phyloP scores from a whole-genome alignment of 2,329 filamentous ascomycete genomes.

The Leptodontidium sp. region DNA sequence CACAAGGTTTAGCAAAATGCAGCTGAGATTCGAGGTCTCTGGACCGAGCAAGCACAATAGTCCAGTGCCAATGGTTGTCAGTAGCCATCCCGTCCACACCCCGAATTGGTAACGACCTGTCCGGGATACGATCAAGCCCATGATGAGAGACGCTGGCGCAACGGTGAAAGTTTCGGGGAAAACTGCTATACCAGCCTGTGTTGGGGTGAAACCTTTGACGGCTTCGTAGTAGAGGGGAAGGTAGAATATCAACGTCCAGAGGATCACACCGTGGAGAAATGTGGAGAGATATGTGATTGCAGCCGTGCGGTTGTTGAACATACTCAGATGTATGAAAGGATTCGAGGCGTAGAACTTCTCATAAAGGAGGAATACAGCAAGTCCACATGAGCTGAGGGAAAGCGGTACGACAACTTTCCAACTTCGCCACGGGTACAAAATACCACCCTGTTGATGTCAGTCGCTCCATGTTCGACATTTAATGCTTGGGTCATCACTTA shows the following conservation, averaged over 20 bases:
- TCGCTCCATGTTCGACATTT: too few species aligned
- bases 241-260: slow-evolving; percentile 64
- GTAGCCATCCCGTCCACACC: slow-evolving; percentile 63
- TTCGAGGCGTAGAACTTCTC: slow-evolving; percentile 25
- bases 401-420: slow-evolving; percentile 52
- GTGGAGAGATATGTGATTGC: slow-evolving; percentile 59
- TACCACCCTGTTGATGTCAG: slow-evolving; percentile 44
- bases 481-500: neutral
- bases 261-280: slow-evolving; percentile 63
- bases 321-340: slow-evolving; percentile 49
- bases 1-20: slow-evolving; percentile 30
- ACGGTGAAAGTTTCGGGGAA: slow-evolving; percentile 69
- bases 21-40: slow-evolving; percentile 23
- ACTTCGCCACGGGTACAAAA: slow-evolving; percentile 53
- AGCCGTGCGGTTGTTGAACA: slow-evolving; percentile 56
- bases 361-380: slow-evolving; percentile 46
- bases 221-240: slow-evolving; percentile 57
- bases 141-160: slow-evolving; percentile 63
- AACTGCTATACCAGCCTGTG: slow-evolving; percentile 60
- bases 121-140: slow-evolving; percentile 53
- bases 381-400: slow-evolving; percentile 52
- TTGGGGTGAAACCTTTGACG: slow-evolving; percentile 59
- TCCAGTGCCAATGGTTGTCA: slow-evolving; percentile 65
- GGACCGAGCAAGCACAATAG: slow-evolving; percentile 38
- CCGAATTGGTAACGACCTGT: slow-evolving; percentile 57